Conservation (phyloP, 306 rosid species). For the Astragalus glycyphyllos region DNA sequence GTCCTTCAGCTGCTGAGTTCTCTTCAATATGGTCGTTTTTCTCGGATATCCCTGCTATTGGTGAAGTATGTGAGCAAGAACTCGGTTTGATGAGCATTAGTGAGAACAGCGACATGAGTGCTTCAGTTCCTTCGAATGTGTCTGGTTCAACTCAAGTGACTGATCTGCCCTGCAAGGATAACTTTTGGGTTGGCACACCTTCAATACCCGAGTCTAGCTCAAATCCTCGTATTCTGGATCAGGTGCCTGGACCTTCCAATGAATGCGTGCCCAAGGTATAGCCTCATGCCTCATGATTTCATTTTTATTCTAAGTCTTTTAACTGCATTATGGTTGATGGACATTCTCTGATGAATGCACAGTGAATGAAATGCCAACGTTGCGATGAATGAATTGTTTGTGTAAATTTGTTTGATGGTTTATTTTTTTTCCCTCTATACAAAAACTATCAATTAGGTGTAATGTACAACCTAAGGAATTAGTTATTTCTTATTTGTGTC, state of each 20-base stretch:
- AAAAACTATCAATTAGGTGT: conserved; percentile 21
- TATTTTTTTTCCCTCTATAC: not conserved
- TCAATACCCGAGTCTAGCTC: conserved; percentile 54
- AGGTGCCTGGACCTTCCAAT: conserved; percentile 52
- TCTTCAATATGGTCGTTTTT: conserved; percentile 94
- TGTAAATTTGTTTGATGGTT: conserved; percentile 1
- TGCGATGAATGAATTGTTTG: conserved; percentile 15
- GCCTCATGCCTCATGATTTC: conserved; percentile 23
- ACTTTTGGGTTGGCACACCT: conserved; percentile 62
- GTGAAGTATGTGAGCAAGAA: conserved; percentile 89
- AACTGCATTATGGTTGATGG: conserved; percentile 7
- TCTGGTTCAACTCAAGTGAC: conserved; percentile 54
- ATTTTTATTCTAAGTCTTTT: conserved; percentile 18
- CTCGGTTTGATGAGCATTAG: conserved; percentile 87
- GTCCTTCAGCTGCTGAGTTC: conserved; percentile 91
- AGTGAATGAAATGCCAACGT: conserved; percentile 27
- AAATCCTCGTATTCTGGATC: conserved; percentile 51
- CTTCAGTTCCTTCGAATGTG: conserved; percentile 49
- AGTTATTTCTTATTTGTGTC: conserved; percentile 14
- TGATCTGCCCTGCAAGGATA: conserved; percentile 43
- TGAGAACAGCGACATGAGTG: conserved; percentile 59
- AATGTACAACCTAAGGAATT: conserved; percentile 17
- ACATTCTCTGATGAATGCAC: conserved; percentile 28
- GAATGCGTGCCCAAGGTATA: conserved; percentile 76
- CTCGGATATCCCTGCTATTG: conserved; percentile 60